Percentiles rank a stretch among this genome's conserved stretches.
Evolutionary conservation across 2,329 filamentous ascomycete species (phyloP).

Genomic region (Ophiostoma himal-ulmi): DNA sequence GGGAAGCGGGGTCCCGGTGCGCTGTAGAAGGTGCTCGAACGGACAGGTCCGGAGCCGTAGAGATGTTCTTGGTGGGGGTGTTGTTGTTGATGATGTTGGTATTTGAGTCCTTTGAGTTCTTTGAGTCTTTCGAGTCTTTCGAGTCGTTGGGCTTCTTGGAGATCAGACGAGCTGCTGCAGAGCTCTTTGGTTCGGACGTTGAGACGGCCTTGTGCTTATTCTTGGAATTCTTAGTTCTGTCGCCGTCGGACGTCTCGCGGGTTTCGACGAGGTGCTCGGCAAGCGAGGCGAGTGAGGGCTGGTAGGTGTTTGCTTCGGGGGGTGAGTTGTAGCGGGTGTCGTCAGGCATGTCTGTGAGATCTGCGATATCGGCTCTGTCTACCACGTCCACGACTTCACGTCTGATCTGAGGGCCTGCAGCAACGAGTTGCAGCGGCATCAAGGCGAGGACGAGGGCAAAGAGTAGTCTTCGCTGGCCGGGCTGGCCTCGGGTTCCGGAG

Average conservation of each 20-base stretch:
- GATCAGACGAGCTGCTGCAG: constrained; percentile 25
- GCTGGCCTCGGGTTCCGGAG: constrained; percentile 44
- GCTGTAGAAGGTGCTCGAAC: constrained; percentile 85
- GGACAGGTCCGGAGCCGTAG: constrained; percentile 92
- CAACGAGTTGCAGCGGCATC: constrained; percentile 49
- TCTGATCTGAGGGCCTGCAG: constrained; percentile 59
- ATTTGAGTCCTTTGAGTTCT: no score
- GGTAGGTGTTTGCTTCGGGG: constrained; percentile 6
- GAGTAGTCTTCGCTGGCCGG: constrained; percentile 43
- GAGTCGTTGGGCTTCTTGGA: constrained; percentile 21
- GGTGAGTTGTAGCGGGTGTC: constrained; percentile 7
- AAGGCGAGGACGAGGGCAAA: constrained; percentile 55
- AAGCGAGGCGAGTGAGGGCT: constrained; percentile 10
- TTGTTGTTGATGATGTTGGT: constrained; percentile 7
- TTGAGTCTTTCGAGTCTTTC: constrained; percentile 29
- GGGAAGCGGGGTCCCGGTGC: constrained; percentile 45
- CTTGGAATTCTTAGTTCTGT: neutral
- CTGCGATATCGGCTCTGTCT: neutral
- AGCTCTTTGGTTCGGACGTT: constrained; percentile 23
- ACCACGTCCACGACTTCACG: constrained; percentile 19
- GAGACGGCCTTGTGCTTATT: constrained; percentile 12
- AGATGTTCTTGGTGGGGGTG: constrained; percentile 47
- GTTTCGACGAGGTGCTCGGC: constrained; percentile 9
- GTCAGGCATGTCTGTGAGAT: neutral
- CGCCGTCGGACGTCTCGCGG: constrained; percentile 4